These are phyloP conservation scores for Gossypium trilobum DNA, from an alignment of 441 rosid genomes.

Conservation along the genomic window DNA sequence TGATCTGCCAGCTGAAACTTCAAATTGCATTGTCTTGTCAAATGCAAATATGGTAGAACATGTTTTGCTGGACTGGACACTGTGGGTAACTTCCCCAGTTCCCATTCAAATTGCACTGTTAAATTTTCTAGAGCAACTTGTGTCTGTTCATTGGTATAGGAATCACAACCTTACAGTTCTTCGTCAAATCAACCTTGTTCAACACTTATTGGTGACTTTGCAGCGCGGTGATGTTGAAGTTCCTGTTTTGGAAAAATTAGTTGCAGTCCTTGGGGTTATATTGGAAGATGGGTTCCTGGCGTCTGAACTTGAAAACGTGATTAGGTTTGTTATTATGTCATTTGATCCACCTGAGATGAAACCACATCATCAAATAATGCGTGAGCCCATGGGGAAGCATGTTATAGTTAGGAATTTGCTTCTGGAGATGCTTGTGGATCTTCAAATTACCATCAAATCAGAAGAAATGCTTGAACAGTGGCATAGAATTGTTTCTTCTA, in stretches of 20 bases:
- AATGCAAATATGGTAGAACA: conserved; percentile 99
- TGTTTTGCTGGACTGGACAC: conserved; percentile 98
- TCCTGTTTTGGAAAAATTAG: conserved; percentile 93
- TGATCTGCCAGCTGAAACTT: conserved; percentile 74
- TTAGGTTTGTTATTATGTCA: conserved; percentile 94
- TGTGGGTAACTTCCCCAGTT: conserved; percentile 93
- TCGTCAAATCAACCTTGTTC: conserved; percentile 91
- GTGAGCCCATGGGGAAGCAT: conserved; percentile 96
- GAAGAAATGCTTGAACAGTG: conserved; percentile 98
- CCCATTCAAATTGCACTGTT: conserved; percentile 87
- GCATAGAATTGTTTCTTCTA: conserved; percentile 98
- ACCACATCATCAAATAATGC: conserved; percentile 52
- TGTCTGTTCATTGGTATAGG: conserved; percentile 99
- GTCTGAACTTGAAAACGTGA: conserved; percentile 93
- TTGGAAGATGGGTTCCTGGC: conserved; percentile 93
- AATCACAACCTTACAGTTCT: conserved; percentile 94
- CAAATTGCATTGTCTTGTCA: conserved; percentile 94
- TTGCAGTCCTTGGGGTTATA: conserved; percentile 93
- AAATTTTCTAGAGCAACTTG: conserved; percentile 96
- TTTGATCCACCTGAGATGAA: conserved; percentile 93
- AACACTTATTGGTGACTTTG: conserved; percentile 85
- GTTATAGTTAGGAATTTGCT: conserved; percentile 98
- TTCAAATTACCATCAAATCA: conserved; percentile 92
- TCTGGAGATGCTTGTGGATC: conserved; percentile 97
- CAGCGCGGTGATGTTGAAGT: conserved; percentile 99